Base-by-base conservation (phyloP, 2,329 filamentous ascomycete genomes). In the Exophiala dermatitidis region DNA sequence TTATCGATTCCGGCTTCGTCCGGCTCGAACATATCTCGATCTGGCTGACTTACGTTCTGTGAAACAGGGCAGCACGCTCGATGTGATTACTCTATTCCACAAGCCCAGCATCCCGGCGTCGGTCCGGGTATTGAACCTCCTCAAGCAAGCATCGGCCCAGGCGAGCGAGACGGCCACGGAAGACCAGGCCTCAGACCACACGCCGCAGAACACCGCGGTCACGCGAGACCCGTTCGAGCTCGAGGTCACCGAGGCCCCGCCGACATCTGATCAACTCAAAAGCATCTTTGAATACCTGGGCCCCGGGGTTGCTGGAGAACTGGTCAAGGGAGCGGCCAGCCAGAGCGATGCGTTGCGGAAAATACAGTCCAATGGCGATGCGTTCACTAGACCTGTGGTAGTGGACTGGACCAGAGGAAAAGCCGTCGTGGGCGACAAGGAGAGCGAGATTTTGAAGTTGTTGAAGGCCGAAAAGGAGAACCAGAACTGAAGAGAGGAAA, bases 81-180 rank as follows among this genome's bases (percentile, higher is more conserved):
- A 97, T 76, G 88, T 95, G 62, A 82, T 97, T 68, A 97, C 91
- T 57, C 84, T 98, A 76, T 98, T 97, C 78, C 90, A 96, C 80
- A 87, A 88, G 71, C 81, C 91, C 53, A 79, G 77, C 64, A 80
- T 81, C 50, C 80, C 85, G 26, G 78, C 85, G 60, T 96, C 90
- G 2, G 76, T 81, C 47, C 82, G 85, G 56, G 85, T 86, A 32
- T 81, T 85, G 57, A 84, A 81, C 40, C 74, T 95, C 49, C 81
- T 97, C 56, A 94, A 93, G 74, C 84, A 91, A 72, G 79, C 83
- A 32, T 86, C 87, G 29, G 84, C 85, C 45, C 82, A 81, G 45
- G 83, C 88, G 8, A 70, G 80, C 32, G 76, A 83, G 55, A 77
- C 79, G 26, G 82, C 88, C 6, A 88, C 86, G 1, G 75, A 84